Evolutionary conservation across 2,329 filamentous ascomycete genomes (phyloP), one percentile per base, ranked within the genome.

Genomic region (Apiospora aurea): DNA sequence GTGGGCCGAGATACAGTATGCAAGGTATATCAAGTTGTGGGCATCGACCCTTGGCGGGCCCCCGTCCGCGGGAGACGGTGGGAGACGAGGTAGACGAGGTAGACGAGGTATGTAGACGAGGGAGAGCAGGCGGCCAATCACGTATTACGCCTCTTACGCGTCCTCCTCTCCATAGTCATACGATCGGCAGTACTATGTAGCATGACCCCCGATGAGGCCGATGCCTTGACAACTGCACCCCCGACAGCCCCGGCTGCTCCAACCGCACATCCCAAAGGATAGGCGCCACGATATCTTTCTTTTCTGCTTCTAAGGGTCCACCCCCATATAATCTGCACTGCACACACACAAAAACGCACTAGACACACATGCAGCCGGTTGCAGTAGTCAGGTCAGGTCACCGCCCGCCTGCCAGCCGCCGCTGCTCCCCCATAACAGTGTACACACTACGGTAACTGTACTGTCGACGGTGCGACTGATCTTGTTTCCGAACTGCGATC

Each of bases 91-190:
- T 26, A 8, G 53, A 61, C 1, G 26, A 29, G 26, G 26, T 1
- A 29, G 26, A 29, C 46, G 46, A 21, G 26, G 53, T n/a, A n/a
- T n/a, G n/a, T n/a, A 2, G 18, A 3, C 46, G 46, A 21, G 26
- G 53, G 53, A 8, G 53, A 61, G 29, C 21, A 64, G n/a, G 34
- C 21, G 57, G 21, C 57, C 57, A 64, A 64, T 64, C 57, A 64
- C 57, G n/a, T 64, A 64, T 64, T 64, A 64, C 57, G 57, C 57
- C 57, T 64, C 57, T 64, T 64, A 64, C 57, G 57, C 57, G 57
- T 64, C 57, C 57, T 7, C 57, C 57, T 38, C 57, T 61, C 57
- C 57, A 64, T 64, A 64, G 57, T 64, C 57, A 64, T 64, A 64
- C 57, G 57, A 64, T 64, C 57, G 57, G 57, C 57, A 64, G 57